phyloP scores from a whole-genome alignment of 495 filamentous ascomycete genomes.

The Cercophora samala region DNA sequence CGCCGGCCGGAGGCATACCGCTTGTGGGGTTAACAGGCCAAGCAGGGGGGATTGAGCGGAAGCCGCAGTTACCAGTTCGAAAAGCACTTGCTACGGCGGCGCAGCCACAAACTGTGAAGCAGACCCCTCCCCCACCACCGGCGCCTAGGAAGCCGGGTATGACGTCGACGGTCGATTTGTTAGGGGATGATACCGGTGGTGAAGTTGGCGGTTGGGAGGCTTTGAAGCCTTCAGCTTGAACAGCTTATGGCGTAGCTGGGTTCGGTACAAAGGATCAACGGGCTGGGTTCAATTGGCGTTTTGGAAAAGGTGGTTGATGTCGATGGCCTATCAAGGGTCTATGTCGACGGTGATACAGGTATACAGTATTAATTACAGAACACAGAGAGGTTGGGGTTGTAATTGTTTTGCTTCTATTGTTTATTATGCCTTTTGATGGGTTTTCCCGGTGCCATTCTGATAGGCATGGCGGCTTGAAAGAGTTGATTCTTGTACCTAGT shows the following conservation, averaged over 20 bases:
- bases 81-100: constrained; percentile 18
- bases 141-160: constrained; percentile 26
- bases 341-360: not conserved
- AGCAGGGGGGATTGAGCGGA: not conserved
- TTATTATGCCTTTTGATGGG: not conserved
- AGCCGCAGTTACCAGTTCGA: constrained; percentile 18
- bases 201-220: constrained; percentile 50
- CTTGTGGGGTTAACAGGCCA: constrained; percentile 22
- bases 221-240: constrained; percentile 37
- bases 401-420: not conserved
- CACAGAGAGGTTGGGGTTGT: not conserved
- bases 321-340: not conserved
- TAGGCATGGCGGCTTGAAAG: not conserved
- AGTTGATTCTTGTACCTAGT: not conserved
- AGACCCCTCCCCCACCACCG: constrained; percentile 23
- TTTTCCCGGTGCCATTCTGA: not conserved
- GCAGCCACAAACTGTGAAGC: constrained; percentile 17
- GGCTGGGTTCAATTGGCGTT: not conserved
- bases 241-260: not conserved
- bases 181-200: constrained; percentile 35
- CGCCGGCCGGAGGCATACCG: constrained; percentile 26
- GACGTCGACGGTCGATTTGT: constrained; percentile 35
- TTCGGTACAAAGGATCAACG: not conserved
- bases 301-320: not conserved
- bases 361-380: not conserved